Base-by-base conservation (phyloP, 257 asterid genomes). In the Scutellaria barbata region DNA sequence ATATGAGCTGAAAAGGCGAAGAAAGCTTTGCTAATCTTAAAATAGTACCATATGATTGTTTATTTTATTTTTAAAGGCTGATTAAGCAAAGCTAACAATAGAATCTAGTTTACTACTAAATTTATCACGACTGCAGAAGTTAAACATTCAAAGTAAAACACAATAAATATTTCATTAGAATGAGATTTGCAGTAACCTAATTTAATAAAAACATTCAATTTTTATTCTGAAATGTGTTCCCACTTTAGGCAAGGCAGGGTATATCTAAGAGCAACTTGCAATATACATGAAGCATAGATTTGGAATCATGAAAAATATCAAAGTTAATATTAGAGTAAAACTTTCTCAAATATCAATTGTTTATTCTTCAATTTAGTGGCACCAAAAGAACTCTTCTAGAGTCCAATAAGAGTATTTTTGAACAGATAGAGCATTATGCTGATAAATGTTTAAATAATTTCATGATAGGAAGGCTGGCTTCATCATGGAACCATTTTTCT, bases 231-330 rank as follows among this genome's bases (percentile, higher is more conserved):
- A 22, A 30, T 52, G 5, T 1, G 7, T 18, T 25, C 39, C 0
- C 48, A 62, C 18, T 12, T n/a, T 61, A 39, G 54, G 47, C 46
- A 4, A 50, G 25, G 13, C 5, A 20, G 20, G 7, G 18, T 22
- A 73, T 64, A 39, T 41, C 14, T 13, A 2, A 33, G 20, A 53
- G 13, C 17, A 65, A 69, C 33, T 14, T 43, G 58, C 47, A 69
- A 5, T 16, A 30, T 30, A 30, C 35, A 30, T 30, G 35, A 30
- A 69, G 55, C 43, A 53, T 40, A 22, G 55, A 37, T 13, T 35
- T 35, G 25, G 53, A 60, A 9, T 46, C n/a, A 71, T 70, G 48
- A 58, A 37, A 47, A 17, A 17, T 13, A 63, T 9, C 62, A 55
- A 7, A 55, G 10, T 40, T 16, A 67, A 43, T 54, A 63, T 18